Evolutionary conservation across 139 green algal species (phyloP).

Genomic region (Coelastrella sp.): DNA sequence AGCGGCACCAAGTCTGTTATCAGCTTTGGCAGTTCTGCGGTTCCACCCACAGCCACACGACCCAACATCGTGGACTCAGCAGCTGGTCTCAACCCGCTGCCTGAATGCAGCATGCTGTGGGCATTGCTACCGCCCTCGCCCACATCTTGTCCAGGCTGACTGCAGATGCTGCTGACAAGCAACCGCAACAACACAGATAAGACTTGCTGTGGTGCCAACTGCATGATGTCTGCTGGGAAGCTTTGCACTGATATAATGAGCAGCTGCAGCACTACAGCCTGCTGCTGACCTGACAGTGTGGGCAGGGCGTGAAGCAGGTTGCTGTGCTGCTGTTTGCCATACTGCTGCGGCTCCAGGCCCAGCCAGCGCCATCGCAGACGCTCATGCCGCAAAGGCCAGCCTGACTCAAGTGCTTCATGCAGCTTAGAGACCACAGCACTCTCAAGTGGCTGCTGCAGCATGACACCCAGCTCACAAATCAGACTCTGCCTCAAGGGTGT

Average conservation of each 20-base stretch:
- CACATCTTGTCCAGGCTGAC: not conserved
- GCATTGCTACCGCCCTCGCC: too few species aligned
- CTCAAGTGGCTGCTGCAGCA: too few species aligned
- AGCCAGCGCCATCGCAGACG: not conserved
- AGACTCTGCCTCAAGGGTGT: too few species aligned
- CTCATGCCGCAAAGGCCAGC: not conserved
- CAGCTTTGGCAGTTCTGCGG: not conserved
- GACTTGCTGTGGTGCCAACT: not conserved
- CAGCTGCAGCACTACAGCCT: slow-evolving; percentile 30
- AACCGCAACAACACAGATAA: not conserved
- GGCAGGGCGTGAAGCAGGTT: not conserved
- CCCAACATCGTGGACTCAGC: not conserved
- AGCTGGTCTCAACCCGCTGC: too few species aligned
- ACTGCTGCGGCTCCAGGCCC: not conserved
- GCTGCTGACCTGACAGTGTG: not conserved
- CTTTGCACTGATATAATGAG: not conserved
- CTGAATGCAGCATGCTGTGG: too few species aligned
- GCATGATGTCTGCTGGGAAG: not conserved
- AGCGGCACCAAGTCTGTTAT: not conserved
- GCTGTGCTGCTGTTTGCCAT: not conserved
- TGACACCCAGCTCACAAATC: too few species aligned
- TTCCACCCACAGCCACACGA: not conserved
- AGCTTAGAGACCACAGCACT: too few species aligned
- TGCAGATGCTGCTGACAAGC: not conserved
- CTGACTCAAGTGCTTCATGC: not conserved